These are phyloP conservation scores for Schizonepeta tenuifolia DNA, from an alignment of 257 asterid species.

Conservation along the genomic window DNA sequence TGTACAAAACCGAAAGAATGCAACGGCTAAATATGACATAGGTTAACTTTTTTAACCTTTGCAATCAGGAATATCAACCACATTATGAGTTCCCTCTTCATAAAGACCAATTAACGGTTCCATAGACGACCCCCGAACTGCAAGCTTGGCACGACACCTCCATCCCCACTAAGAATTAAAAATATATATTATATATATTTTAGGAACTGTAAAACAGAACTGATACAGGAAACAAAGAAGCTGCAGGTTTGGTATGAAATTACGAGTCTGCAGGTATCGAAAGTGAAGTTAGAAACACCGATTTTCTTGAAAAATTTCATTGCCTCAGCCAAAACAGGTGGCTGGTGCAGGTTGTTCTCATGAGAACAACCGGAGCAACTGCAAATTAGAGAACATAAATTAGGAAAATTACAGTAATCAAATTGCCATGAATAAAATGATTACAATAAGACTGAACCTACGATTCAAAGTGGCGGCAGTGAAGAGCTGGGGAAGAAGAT, in stretches of 20 bases:
- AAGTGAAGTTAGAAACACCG: conserved; percentile 71
- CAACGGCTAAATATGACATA: background rate
- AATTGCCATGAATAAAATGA: background rate
- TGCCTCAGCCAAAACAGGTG: conserved; percentile 70
- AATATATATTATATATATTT: background rate
- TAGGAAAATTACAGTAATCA: background rate
- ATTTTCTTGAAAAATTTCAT: conserved; percentile 55
- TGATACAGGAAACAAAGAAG: conserved; percentile 1
- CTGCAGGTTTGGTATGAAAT: background rate
- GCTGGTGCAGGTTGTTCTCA: conserved; percentile 77
- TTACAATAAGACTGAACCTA: conserved; percentile 25
- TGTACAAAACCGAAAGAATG: background rate
- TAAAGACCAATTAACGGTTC: conserved; percentile 89
- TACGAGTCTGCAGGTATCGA: conserved; percentile 86
- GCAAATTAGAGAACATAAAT: conserved; percentile 27
- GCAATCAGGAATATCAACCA: conserved; percentile 91
- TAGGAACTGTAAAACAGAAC: conserved; percentile 25
- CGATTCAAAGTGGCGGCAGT: conserved; percentile 79
- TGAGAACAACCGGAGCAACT: conserved; percentile 97
- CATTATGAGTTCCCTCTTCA: conserved; percentile 83
- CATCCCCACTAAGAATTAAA: conserved; percentile 77
- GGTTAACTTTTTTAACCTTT: conserved; percentile 49
- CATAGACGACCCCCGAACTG: conserved; percentile 72
- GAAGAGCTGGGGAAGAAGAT: conserved; percentile 66
- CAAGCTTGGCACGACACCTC: conserved; percentile 98